These are phyloP conservation scores for Colletotrichum eremochloae DNA, from an alignment of 2,329 filamentous ascomycete genomes.

Conservation along the genomic window DNA sequence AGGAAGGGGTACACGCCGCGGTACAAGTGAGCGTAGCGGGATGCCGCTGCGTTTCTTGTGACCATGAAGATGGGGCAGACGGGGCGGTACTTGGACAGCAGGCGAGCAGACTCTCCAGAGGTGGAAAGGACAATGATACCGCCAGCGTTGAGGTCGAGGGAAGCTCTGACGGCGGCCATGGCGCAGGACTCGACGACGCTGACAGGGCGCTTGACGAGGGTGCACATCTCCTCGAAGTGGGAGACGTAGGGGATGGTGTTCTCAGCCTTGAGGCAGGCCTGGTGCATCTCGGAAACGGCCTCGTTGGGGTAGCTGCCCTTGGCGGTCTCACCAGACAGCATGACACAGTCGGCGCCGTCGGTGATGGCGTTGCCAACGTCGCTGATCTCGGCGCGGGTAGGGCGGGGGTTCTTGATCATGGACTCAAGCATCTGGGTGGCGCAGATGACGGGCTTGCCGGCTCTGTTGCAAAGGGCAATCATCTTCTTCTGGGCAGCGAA, in stretches of 20 bases:
- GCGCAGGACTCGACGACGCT: constrained; percentile 93
- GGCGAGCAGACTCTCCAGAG: constrained; percentile 92
- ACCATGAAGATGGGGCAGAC: constrained; percentile 99
- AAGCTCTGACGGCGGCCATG: constrained; percentile 96
- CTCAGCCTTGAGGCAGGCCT: constrained; percentile 96
- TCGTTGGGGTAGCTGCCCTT: constrained; percentile 96
- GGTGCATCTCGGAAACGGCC: constrained; percentile 97
- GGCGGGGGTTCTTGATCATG: constrained; percentile 99
- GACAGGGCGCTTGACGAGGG: constrained; percentile 84
- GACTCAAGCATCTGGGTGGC: constrained; percentile 99
- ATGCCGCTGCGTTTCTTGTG: constrained; percentile 85
- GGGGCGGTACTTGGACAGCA: constrained; percentile 97
- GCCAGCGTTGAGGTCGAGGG: constrained; percentile 94
- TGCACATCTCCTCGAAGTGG: constrained; percentile 95
- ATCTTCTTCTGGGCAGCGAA: constrained; percentile 99
- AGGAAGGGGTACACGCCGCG: constrained; percentile 98
- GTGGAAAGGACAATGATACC: constrained; percentile 97
- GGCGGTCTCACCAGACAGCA: constrained; percentile 99
- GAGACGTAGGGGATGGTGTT: constrained; percentile 97
- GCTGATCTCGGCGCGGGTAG: constrained; percentile 97
- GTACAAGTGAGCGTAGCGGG: constrained; percentile 94
- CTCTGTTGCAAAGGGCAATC: constrained; percentile 99
- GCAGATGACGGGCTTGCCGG: constrained; percentile 98
- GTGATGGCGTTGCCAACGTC: constrained; percentile 98
- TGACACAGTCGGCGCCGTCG: constrained; percentile 98